phyloP scores from a whole-genome alignment of 805 yeast genomes.

The Kuraishia molischiana region DNA sequence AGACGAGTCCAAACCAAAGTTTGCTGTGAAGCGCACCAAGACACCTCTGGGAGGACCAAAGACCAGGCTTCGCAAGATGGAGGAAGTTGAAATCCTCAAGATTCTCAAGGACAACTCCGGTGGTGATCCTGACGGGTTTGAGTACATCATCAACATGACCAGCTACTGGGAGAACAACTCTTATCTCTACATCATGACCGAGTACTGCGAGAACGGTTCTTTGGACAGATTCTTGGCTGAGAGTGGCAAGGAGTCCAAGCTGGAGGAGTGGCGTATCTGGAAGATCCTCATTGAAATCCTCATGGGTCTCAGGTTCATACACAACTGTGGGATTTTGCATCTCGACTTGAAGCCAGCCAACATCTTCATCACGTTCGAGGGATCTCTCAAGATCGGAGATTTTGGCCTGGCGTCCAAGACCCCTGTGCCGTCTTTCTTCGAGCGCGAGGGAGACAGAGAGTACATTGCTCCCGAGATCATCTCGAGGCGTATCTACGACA shows the following conservation, averaged over 20 bases:
- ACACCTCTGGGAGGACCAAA: conserved; percentile 48
- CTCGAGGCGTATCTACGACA: conserved; percentile 71
- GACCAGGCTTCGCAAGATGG: conserved; percentile 51
- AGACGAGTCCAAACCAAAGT: conserved; percentile 39
- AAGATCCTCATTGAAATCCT: conserved; percentile 81
- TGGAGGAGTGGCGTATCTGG: conserved; percentile 98
- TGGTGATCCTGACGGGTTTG: conserved; percentile 52
- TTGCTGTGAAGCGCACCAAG: conserved; percentile 84
- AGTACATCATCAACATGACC: conserved; percentile 66
- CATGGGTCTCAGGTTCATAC: conserved; percentile 74
- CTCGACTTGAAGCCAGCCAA: conserved; percentile 94
- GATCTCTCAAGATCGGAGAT: conserved; percentile 88
- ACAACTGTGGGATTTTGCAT: conserved; percentile 68
- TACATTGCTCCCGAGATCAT: conserved; percentile 96
- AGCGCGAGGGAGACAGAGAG: conserved; percentile 94
- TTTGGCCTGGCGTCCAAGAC: conserved; percentile 86
- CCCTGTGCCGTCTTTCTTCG: conserved; percentile 67
- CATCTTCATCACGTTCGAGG: conserved; percentile 89
- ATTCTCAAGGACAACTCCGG: conserved; percentile 27
- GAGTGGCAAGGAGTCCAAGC: conserved; percentile 60
- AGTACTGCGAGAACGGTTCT: conserved; percentile 87
- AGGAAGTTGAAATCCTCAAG: conserved; percentile 69
- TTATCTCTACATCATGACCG: conserved; percentile 85
- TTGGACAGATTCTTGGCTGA: conserved; percentile 72
- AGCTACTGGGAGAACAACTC: conserved; percentile 80